These are phyloP conservation scores for Mallotus nudiflorus DNA, from an alignment of 345 rosid genomes.

Conservation along the genomic window DNA sequence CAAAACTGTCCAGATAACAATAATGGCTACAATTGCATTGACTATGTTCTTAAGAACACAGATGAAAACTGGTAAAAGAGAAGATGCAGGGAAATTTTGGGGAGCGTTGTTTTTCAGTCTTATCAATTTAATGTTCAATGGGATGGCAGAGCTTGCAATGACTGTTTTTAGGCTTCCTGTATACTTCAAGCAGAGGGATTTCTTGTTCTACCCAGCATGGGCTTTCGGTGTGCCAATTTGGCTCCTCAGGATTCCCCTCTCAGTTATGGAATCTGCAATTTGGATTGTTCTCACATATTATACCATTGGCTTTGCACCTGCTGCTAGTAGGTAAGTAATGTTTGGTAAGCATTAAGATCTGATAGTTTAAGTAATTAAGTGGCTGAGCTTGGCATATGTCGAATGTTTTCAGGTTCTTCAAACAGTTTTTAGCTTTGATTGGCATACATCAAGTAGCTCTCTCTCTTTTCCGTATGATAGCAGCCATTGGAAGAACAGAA, in stretches of 20 bases:
- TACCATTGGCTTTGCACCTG: constrained; percentile 25
- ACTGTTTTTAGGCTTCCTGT: constrained; percentile 27
- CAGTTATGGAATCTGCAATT: constrained; percentile 22
- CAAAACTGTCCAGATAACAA: constrained; percentile 23
- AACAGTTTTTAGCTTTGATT: constrained; percentile 23
- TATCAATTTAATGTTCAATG: constrained; percentile 24
- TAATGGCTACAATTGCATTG: constrained; percentile 19
- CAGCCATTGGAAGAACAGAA: constrained; percentile 25
- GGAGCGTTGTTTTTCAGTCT: constrained; percentile 27
- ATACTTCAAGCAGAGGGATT: constrained; percentile 26
- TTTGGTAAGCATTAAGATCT: background rate
- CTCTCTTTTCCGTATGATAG: constrained; percentile 23
- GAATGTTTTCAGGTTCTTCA: constrained; percentile 23
- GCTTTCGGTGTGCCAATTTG: constrained; percentile 25
- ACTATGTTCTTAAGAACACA: constrained; percentile 23
- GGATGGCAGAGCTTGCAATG: constrained; percentile 27
- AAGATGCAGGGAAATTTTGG: constrained; percentile 14
- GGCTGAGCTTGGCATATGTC: background rate
- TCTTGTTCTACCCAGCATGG: constrained; percentile 25
- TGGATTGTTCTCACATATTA: constrained; percentile 28
- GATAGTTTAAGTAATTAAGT: background rate
- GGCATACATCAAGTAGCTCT: constrained; percentile 22
- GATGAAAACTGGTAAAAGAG: constrained; percentile 14
- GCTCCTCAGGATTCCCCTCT: constrained; percentile 24
- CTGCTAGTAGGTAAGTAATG: constrained; percentile 20